Evolutionary conservation across 371 early-diverging fungal genomes (phyloP).

Genomic region (Dinochytrium kinnereticum): DNA sequence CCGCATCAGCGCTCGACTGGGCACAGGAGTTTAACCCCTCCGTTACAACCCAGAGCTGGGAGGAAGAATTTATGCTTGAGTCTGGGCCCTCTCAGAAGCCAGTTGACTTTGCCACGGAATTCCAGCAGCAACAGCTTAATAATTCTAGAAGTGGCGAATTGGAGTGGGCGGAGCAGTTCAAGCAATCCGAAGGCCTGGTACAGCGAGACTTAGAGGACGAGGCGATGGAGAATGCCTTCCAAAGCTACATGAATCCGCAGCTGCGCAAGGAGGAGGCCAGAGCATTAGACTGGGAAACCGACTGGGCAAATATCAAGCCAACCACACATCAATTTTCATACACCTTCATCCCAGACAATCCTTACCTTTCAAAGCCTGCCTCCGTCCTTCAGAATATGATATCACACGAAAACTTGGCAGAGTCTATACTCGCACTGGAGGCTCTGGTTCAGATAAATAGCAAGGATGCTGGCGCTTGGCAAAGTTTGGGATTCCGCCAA

Average conservation of each 20-base stretch:
- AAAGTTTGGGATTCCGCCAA: constrained; percentile 83
- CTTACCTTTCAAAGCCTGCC: constrained; percentile 63
- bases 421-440: constrained; percentile 90
- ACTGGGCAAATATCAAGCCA: constrained; percentile 10
- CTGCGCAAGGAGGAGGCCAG: background rate
- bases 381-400: constrained; percentile 44
- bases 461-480: constrained; percentile 83
- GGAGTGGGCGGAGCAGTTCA: constrained; percentile 33
- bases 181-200: background rate
- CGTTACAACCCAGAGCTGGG: constrained; percentile 53
- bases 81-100: background rate
- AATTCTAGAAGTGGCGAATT: background rate
- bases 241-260: constrained; percentile 11
- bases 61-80: constrained; percentile 58
- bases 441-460: constrained; percentile 86
- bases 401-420: constrained; percentile 69
- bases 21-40: constrained; percentile 53
- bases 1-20: constrained; percentile 43
- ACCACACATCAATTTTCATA: constrained; percentile 50
- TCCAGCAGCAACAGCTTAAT: constrained; percentile 11
- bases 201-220: constrained; percentile 1
- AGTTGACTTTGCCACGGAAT: constrained; percentile 34
- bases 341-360: constrained; percentile 79
- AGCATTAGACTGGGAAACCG: constrained; percentile 20
- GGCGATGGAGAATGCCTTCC: constrained; percentile 30